These are phyloP conservation scores for Cicer arietinum DNA, from an alignment of 306 rosid species.

Conservation along the genomic window DNA sequence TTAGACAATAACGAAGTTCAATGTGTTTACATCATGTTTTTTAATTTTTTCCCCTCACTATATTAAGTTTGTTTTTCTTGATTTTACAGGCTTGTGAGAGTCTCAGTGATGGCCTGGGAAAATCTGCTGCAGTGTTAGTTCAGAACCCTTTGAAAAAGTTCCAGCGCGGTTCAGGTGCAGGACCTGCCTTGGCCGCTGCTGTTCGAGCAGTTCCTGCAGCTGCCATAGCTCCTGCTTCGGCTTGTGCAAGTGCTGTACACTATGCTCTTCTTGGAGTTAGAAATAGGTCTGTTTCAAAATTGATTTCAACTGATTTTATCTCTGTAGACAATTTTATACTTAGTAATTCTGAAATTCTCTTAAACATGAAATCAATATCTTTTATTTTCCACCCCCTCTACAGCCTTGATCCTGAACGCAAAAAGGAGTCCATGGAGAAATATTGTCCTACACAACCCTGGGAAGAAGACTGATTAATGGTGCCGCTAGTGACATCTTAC, in stretches of 20 bases:
- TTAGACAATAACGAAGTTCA: not conserved
- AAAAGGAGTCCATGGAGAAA: conserved; percentile 94
- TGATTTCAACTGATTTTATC: conserved; percentile 35
- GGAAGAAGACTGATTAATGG: conserved; percentile 70
- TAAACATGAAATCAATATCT: conserved; percentile 32
- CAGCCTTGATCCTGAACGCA: conserved; percentile 97
- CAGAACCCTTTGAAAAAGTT: conserved; percentile 81
- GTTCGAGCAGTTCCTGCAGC: conserved; percentile 90
- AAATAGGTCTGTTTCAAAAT: conserved; percentile 69
- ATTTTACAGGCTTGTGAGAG: conserved; percentile 83
- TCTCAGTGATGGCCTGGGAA: conserved; percentile 90
- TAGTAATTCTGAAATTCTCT: conserved; percentile 10
- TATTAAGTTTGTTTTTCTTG: conserved; percentile 40
- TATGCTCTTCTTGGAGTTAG: conserved; percentile 90
- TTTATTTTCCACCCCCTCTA: conserved; percentile 19
- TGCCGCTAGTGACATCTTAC: conserved; percentile 37
- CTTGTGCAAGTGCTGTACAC: conserved; percentile 95
- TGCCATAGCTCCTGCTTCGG: conserved; percentile 95
- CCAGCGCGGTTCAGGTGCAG: conserved; percentile 93
- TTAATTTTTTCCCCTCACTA: not conserved
- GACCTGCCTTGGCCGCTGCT: conserved; percentile 90
- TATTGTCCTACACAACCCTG: conserved; percentile 81
- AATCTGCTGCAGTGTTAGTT: conserved; percentile 93
- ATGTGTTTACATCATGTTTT: conserved; percentile 16
- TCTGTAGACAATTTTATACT: conserved; percentile 20